A percentile compares a stretch with the other conserved stretches of the same genome.
These are phyloP conservation scores for Allantophomopsis lycopodina DNA, from an alignment of 2,329 filamentous ascomycete species.

Conservation along the genomic window DNA sequence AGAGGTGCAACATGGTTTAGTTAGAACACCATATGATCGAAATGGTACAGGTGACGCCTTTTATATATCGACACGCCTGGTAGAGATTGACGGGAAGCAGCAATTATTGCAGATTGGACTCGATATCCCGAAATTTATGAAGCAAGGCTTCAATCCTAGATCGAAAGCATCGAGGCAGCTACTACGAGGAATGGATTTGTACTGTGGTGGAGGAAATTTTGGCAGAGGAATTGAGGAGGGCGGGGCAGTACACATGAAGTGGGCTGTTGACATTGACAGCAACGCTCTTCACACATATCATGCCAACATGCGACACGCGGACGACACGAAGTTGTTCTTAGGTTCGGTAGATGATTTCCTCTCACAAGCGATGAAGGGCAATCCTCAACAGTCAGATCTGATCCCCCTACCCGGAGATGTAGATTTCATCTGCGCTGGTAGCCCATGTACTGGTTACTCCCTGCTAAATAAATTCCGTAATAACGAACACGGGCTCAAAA, in stretches of 20 bases:
- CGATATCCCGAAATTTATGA: constrained; percentile 21
- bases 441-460: constrained; percentile 69
- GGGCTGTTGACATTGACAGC: constrained; percentile 52
- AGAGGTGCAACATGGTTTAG: constrained; percentile 16
- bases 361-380: constrained; percentile 34
- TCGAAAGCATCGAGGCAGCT: constrained; percentile 15
- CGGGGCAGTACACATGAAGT: constrained; percentile 47
- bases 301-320: constrained; percentile 39
- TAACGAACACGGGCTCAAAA: constrained; percentile 42
- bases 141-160: constrained; percentile 31
- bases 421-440: constrained; percentile 58
- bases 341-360: constrained; percentile 64
- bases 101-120: constrained; percentile 21
- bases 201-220: constrained; percentile 67
- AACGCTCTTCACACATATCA: constrained; percentile 59
- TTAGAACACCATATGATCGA: constrained; percentile 51
- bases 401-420: constrained; percentile 49
- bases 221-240: constrained; percentile 65
- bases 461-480: constrained; percentile 41
- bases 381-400: constrained; percentile 19
- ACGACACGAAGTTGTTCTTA: constrained; percentile 36
- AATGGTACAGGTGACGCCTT: constrained; percentile 54
- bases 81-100: constrained; percentile 8
- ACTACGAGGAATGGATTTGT: constrained; percentile 55
- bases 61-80: constrained; percentile 36